Evolutionary conservation across 192 early-diverging fungal genomes (phyloP).

Genomic region (Dissophora ornata): DNA sequence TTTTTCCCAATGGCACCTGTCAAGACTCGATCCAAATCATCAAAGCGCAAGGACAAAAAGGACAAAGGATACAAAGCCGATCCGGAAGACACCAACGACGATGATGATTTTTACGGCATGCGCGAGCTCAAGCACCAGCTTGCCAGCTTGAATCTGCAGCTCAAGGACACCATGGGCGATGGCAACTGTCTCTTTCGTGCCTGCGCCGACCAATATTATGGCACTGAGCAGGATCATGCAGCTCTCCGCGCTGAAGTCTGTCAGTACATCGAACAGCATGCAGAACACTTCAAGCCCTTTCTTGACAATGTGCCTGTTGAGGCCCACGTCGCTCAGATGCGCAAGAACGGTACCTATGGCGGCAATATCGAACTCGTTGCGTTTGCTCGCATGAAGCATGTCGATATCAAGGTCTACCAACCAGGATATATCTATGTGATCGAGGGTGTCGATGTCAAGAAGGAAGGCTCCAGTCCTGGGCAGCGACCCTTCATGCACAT

Average conservation of each 20-base stretch:
- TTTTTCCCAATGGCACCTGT: conserved; percentile 24
- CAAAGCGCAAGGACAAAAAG: neutral
- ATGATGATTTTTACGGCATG: conserved; percentile 55
- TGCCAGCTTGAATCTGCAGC: conserved; percentile 61
- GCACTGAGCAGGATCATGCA: conserved; percentile 66
- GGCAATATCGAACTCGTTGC: conserved; percentile 81
- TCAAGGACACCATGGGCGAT: conserved; percentile 77
- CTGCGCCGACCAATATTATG: conserved; percentile 76
- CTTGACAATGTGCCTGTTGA: conserved; percentile 69
- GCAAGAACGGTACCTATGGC: conserved; percentile 69
- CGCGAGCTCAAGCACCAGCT: conserved; percentile 65
- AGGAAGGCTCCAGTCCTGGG: conserved; percentile 48
- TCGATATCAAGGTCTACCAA: conserved; percentile 80
- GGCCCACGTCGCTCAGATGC: conserved; percentile 70
- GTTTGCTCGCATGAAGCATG: conserved; percentile 69
- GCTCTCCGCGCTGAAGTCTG: conserved; percentile 68
- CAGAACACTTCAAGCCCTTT: conserved; percentile 71
- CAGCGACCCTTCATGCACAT: conserved; percentile 68
- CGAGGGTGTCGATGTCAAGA: conserved; percentile 63
- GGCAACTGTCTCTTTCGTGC: conserved; percentile 74
- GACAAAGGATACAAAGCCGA: conserved; percentile 37
- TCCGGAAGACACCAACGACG: conserved; percentile 44
- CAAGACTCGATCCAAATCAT: conserved; percentile 35
- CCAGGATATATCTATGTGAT: conserved; percentile 78
- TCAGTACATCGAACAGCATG: conserved; percentile 67